Evolutionary conservation across 352 stramenopile genomes (phyloP), one percentile per base, ranked within the genome.

Genomic region (Pythium aquatile): DNA sequence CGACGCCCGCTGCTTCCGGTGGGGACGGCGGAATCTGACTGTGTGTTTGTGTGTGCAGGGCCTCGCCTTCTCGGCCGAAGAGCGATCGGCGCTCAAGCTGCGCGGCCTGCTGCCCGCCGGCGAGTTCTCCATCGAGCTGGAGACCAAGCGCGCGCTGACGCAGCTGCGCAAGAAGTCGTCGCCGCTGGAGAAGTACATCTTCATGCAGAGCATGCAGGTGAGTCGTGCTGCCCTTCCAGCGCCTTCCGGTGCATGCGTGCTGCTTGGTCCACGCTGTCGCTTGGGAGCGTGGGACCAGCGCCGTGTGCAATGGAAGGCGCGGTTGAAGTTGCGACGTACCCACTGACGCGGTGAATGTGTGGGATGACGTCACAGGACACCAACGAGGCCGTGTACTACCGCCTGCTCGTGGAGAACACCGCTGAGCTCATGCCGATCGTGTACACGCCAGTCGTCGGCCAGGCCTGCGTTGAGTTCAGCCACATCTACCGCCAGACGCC

Each of bases 361-460:
- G 28, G 33, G 29, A 60, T 61, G 60, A 61, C 52, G 51, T 53
- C 60, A 51, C 57, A 83, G 90, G 88, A 97, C 67, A 76, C 74
- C 40, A 97, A 97, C 66, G 87, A 97, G 66, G 73, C 88, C 56
- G 79, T 98, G 46, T 98, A 97, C 89, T 98, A 97, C 79, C 85
- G 83, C 46, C 76, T 98, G 60, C 76, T 98, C 7, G 78, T 93
- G 24, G 74, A 93, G 51, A 72, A 98, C 81, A 96, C 90, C 48
- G 70, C 77, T 24, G 89, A 98, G 83, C 87, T 98, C 66, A 96
- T 98, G 79, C 97, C 97, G 8, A 88, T 99, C 37, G 97, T 99
- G 61, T 99, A 99, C 78, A 99, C 97, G 7, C 97, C 97, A 16
- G 99, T 95, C 3, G 97, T 99, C 0, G 97, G 96, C 29, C 44